Conservation (phyloP, 148 eudicot species). For the Oxyria digyna region DNA sequence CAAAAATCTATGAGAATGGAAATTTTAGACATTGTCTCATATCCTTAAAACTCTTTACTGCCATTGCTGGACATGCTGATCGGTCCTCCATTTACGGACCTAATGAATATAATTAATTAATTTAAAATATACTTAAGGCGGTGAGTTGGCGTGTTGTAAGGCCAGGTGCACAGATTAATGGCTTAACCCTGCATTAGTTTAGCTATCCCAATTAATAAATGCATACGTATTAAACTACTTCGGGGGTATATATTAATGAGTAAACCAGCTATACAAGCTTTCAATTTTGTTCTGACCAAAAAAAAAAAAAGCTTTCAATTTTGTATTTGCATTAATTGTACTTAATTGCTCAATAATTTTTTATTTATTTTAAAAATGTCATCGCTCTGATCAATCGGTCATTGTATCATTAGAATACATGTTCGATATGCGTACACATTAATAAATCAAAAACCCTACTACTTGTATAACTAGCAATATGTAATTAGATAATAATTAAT, state of each 20-base stretch:
- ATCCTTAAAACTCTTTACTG: too few species aligned
- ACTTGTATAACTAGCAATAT: too few species aligned
- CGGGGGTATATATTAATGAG: background rate
- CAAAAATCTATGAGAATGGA: too few species aligned
- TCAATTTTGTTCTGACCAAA: background rate
- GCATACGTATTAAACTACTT: too few species aligned
- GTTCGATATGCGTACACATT: background rate
- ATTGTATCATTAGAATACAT: background rate
- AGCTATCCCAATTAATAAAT: too few species aligned
- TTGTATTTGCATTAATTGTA: background rate
- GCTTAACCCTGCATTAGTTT: too few species aligned
- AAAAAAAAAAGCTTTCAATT: too few species aligned
- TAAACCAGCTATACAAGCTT: background rate
- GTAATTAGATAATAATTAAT: too few species aligned
- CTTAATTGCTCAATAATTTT: background rate
- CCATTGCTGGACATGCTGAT: background rate
- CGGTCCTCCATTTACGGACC: background rate
- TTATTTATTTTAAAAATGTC: background rate
- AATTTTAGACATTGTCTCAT: too few species aligned
- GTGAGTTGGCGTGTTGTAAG: too few species aligned
- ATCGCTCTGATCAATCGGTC: background rate
- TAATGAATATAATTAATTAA: background rate
- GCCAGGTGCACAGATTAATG: background rate
- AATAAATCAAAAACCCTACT: too few species aligned
- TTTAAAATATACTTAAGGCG: too few species aligned